Evolutionary conservation across 2,329 filamentous ascomycete species (phyloP).

Genomic region (Fusarium veterinarium): DNA sequence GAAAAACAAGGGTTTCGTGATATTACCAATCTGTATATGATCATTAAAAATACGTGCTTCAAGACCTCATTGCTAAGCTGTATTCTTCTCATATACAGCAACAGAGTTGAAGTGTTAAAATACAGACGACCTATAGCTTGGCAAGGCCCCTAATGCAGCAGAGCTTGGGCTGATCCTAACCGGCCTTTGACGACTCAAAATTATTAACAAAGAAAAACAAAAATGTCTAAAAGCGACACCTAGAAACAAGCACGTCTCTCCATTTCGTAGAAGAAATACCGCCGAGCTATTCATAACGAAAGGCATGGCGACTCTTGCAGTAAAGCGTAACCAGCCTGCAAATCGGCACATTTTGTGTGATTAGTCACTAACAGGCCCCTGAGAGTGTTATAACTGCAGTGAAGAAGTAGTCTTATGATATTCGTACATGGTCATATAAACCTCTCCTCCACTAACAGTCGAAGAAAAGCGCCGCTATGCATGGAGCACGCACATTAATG

Average conservation of each 20-base stretch:
- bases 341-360: background rate
- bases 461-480: no score
- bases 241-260: background rate
- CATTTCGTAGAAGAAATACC: background rate
- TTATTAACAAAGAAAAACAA: background rate
- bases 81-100: background rate
- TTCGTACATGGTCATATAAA: no score
- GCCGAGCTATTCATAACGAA: accelerated
- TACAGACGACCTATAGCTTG: no score
- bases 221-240: accelerated
- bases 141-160: background rate
- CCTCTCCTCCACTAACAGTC: no score
- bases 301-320: background rate
- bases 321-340: background rate
- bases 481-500: no score
- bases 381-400: background rate
- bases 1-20: no score
- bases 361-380: accelerated
- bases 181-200: accelerated
- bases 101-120: background rate
- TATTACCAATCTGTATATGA: no score
- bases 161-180: background rate
- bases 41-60: no score
- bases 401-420: background rate
- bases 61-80: no score